These are phyloP conservation scores for Diutina neorugosa DNA, from an alignment of 1,139 yeast species.

Conservation along the genomic window DNA sequence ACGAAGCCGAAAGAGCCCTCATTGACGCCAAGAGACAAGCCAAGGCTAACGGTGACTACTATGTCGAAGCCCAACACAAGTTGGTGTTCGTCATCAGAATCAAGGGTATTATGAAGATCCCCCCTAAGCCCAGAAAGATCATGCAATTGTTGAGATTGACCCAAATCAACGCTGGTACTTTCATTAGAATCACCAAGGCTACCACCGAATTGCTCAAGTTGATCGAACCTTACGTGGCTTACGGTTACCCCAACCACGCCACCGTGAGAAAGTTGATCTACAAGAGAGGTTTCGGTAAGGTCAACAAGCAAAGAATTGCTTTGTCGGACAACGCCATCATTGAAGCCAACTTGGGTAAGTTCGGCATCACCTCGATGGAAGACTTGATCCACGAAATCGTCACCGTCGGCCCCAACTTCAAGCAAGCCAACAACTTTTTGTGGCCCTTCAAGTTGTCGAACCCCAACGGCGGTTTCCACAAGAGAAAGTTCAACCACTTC, in stretches of 20 bases:
- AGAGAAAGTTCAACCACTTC: conserved; percentile 98
- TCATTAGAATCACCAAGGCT: conserved; percentile 97
- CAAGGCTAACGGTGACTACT: conserved; percentile 91
- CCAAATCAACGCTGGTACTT: conserved; percentile 98
- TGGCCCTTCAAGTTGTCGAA: conserved; percentile 99
- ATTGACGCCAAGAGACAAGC: conserved; percentile 93
- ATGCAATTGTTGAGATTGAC: conserved; percentile 94
- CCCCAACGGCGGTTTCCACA: conserved; percentile 99
- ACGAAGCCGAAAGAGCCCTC: conserved; percentile 87
- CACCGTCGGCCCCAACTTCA: conserved; percentile 99
- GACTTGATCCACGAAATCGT: conserved; percentile 97
- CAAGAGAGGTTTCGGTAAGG: conserved; percentile 99
- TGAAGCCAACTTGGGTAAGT: conserved; percentile 90
- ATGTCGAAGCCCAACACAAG: conserved; percentile 95
- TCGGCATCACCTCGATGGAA: conserved; percentile 92
- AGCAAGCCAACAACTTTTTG: conserved; percentile 99
- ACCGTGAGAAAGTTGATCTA: conserved; percentile 93
- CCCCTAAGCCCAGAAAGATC: conserved; percentile 99
- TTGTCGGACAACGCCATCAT: conserved; percentile 89
- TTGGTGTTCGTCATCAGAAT: conserved; percentile 96
- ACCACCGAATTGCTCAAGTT: conserved; percentile 92
- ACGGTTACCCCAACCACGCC: conserved; percentile 97
- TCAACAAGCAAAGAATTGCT: conserved; percentile 96
- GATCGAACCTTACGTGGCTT: conserved; percentile 98
- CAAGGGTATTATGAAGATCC: conserved; percentile 99